A percentile compares a stretch with the other conserved stretches of the same genome.
Evolutionary conservation across 2,329 filamentous ascomycete genomes (phyloP).

Genomic region (Aspergillus fijiensis): DNA sequence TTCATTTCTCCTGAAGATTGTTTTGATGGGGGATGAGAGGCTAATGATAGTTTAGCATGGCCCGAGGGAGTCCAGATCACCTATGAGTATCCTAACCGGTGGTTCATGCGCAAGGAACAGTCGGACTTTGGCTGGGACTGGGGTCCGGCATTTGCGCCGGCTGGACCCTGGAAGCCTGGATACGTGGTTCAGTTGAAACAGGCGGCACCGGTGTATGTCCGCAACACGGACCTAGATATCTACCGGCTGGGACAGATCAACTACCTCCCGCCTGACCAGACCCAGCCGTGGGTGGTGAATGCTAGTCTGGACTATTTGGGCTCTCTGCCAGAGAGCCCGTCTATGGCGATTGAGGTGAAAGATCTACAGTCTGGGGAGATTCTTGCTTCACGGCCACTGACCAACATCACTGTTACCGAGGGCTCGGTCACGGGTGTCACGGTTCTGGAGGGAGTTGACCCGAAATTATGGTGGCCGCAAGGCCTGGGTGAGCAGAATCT

Average conservation of each 20-base stretch:
- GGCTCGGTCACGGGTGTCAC: conserved; percentile 52
- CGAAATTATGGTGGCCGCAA: conserved; percentile 62
- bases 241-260: conserved; percentile 60
- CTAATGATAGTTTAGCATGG: conserved; percentile 42
- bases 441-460: conserved; percentile 43
- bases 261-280: conserved; percentile 58
- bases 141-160: conserved; percentile 61
- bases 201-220: conserved; percentile 45
- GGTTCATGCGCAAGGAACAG: conserved; percentile 62
- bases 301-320: conserved; percentile 61
- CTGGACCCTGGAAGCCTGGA: conserved; percentile 63
- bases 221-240: conserved; percentile 59
- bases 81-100: conserved; percentile 55
- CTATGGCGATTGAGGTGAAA: conserved; percentile 49
- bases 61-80: conserved; percentile 49
- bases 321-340: conserved; percentile 43
- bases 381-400: conserved; percentile 40
- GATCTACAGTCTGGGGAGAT: conserved; percentile 43
- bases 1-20: neutral
- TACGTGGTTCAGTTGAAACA: conserved; percentile 54
- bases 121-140: conserved; percentile 67
- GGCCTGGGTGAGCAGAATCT: conserved; percentile 58
- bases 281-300: conserved; percentile 59
- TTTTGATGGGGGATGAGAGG: neutral
- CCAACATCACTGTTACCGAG: conserved; percentile 42